These are phyloP conservation scores for Yamadazyma trypodendri DNA, from an alignment of 1,139 yeast species.

Conservation along the genomic window DNA sequence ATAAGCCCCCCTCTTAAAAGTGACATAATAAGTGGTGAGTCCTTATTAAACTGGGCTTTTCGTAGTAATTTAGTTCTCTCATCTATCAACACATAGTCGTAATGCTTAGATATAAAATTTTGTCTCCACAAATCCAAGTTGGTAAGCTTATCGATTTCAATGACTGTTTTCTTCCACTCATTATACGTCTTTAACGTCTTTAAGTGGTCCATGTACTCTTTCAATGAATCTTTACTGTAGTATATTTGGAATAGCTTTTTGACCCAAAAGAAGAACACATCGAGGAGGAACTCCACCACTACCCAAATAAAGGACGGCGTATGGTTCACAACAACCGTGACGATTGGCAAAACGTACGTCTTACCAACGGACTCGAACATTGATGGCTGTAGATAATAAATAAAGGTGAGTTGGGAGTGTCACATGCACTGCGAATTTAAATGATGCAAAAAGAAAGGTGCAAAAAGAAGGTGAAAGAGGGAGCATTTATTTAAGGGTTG, in stretches of 20 bases:
- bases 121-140: slow-evolving; percentile 83
- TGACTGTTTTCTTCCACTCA: slow-evolving; percentile 62
- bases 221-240: slow-evolving; percentile 39
- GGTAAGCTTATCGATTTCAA: slow-evolving; percentile 60
- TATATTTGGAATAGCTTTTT: slow-evolving; percentile 38
- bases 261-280: slow-evolving; percentile 62
- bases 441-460: not conserved
- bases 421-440: too few relatives aligned
- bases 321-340: slow-evolving; percentile 38
- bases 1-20: slow-evolving; percentile 79
- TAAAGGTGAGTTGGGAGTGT: too few relatives aligned
- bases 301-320: slow-evolving; percentile 65
- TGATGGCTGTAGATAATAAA: not conserved
- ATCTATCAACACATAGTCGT: slow-evolving; percentile 80
- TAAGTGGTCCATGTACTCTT: slow-evolving; percentile 38
- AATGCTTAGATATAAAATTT: slow-evolving; percentile 76
- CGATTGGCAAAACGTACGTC: slow-evolving; percentile 21
- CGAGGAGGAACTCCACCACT: slow-evolving; percentile 56
- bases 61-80: slow-evolving; percentile 65
- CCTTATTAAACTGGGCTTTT: slow-evolving; percentile 61
- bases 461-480: not conserved
- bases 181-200: slow-evolving; percentile 48
- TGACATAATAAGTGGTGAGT: slow-evolving; percentile 60
- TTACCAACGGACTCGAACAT: slow-evolving; percentile 4
- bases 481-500: not conserved